Evolutionary conservation across 371 early-diverging fungal species (phyloP).

Genomic region (Saksenaea vasiformis): DNA sequence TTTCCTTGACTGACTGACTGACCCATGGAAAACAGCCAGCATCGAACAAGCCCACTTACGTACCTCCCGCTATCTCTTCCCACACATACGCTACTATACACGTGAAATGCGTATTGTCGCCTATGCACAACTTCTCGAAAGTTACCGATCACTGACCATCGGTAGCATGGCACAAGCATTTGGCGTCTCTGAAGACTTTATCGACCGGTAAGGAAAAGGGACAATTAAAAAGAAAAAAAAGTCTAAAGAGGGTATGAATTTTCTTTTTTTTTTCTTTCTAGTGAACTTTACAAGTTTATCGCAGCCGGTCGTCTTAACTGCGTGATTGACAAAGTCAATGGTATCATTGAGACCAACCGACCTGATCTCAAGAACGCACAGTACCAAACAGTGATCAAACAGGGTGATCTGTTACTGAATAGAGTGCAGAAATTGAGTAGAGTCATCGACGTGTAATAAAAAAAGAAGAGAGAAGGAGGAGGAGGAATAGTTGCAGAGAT

Average conservation of each 20-base stretch:
- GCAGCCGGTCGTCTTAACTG: constrained; percentile 97
- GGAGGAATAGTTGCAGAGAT: too few species aligned
- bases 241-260: too few species aligned
- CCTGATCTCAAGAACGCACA: constrained; percentile 96
- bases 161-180: constrained; percentile 97
- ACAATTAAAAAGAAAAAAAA: background rate
- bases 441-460: constrained; percentile 76
- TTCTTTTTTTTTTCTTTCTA: constrained; percentile 21
- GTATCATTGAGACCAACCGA: constrained; percentile 95
- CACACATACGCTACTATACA: constrained; percentile 89
- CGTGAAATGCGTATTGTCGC: constrained; percentile 98
- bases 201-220: constrained; percentile 74
- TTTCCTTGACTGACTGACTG: too few species aligned
- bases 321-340: constrained; percentile 99
- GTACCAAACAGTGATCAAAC: constrained; percentile 95
- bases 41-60: constrained; percentile 53
- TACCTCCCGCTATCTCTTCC: constrained; percentile 68
- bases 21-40: constrained; percentile 34
- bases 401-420: constrained; percentile 94
- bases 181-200: constrained; percentile 94
- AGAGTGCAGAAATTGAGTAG: constrained; percentile 95
- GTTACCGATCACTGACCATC: constrained; percentile 94
- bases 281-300: constrained; percentile 95
- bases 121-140: constrained; percentile 97
- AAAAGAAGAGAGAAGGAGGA: too few species aligned